Evolutionary conservation across 2,329 filamentous ascomycete genomes (phyloP), one percentile per base, ranked within the genome.

Genomic region (Colletotrichum cuscutae): DNA sequence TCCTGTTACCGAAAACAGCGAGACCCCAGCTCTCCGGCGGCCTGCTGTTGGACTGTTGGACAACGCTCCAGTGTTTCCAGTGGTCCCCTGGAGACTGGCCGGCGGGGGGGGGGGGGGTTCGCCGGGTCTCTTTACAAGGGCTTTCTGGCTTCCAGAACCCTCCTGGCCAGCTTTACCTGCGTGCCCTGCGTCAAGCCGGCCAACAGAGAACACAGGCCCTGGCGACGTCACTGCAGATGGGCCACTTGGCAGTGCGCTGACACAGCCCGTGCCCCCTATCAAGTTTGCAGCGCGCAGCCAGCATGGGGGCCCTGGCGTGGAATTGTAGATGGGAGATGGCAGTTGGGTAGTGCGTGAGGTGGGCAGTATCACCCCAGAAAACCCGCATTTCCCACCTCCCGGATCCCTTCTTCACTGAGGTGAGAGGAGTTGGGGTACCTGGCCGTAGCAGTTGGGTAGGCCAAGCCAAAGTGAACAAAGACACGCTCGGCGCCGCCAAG

Each of bases 231-330:
- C 66, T 52, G 54, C 70, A 49, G 58, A 56, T 32, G 15, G 46
- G 28, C 35, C 35, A 56, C 70, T 65, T 65, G 60, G 70, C 65
- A 60, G 56, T 60, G 59, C 66, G 19, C 56, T 61, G 66, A 57
- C 70, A 61, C 56, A 61, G 70, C 24, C 66, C 66, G 66, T 70
- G 66, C 66, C 70, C 69, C 46, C 61, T 46, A 60, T 65, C 66
- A 60, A 53, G 28, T 65, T 35, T 65, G 59, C 42, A 54, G 37
- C 28, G 19, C 24, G 61, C 35, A 19, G 15, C 54, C 22, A 26
- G 26, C 57, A 42, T 22, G 37, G 37, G n/a, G 63, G 35, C 52
- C 42, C 57, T n/a, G 8, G 42, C 42, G 19, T 22, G 63, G 30
- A 32, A 49, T n/a, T 19, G 19, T 22, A 56, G 30, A 32, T 61